phyloP scores from a whole-genome alignment of 495 filamentous ascomycete genomes.

The Terfezia boudieri region DNA sequence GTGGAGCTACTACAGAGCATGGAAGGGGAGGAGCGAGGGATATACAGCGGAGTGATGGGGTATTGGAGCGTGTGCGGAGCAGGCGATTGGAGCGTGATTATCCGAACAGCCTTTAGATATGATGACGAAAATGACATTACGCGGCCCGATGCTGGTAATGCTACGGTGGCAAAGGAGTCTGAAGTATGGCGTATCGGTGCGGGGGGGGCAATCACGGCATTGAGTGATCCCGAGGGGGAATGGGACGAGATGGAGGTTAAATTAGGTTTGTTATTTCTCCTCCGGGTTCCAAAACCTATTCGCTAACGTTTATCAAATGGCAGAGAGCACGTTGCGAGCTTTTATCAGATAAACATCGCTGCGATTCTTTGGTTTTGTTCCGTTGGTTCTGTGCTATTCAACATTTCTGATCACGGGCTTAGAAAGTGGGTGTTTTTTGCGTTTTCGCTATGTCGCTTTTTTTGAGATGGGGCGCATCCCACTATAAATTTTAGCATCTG shows the following conservation, averaged over 20 bases:
- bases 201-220: constrained; percentile 64
- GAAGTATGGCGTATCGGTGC: constrained; percentile 67
- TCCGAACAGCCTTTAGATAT: constrained; percentile 53
- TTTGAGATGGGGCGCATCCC: no score
- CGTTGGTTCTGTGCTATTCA: no score
- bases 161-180: constrained; percentile 4
- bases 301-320: no score
- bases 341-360: no score
- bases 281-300: no score
- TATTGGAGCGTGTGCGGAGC: constrained; percentile 70
- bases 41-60: constrained; percentile 77
- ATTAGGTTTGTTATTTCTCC: constrained; percentile 18
- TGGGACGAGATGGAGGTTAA: constrained; percentile 84
- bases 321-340: no score
- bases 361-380: no score
- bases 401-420: no score
- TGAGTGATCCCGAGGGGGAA: constrained; percentile 58
- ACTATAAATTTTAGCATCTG: no score
- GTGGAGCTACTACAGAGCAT: constrained; percentile 56
- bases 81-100: constrained; percentile 74
- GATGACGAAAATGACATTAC: constrained; percentile 25
- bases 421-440: no score
- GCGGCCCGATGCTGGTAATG: neutral
- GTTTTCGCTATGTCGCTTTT: no score
- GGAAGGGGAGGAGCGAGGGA: constrained; percentile 34